These are phyloP conservation scores for Claviceps lovelessii DNA, from an alignment of 2,329 filamentous ascomycete genomes.

Conservation along the genomic window DNA sequence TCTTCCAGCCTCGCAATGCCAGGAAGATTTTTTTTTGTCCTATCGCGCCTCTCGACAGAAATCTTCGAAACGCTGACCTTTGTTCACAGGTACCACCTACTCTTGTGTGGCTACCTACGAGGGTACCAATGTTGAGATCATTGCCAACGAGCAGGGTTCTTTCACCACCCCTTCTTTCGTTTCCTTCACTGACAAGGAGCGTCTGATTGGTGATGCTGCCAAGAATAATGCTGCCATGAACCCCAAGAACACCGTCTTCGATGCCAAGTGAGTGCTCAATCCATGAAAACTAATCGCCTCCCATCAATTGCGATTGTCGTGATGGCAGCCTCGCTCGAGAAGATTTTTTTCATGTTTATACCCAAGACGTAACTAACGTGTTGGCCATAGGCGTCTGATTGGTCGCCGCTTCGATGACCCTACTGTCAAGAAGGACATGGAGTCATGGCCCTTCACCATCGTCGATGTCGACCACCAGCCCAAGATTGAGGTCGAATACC, in stretches of 20 bases:
- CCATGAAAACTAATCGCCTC: neutral
- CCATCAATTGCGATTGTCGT: neutral
- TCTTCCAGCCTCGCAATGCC: neutral
- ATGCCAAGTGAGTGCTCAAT: conserved; percentile 71
- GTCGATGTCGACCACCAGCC: conserved; percentile 78
- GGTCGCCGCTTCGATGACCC: conserved; percentile 90
- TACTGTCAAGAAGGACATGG: conserved; percentile 95
- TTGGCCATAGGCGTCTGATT: conserved; percentile 69
- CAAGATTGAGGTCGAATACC: conserved; percentile 88
- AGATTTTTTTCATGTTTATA: neutral
- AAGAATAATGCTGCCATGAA: conserved; percentile 99
- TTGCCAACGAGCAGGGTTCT: conserved; percentile 99
- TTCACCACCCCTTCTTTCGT: conserved; percentile 99
- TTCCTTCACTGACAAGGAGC: conserved; percentile 96
- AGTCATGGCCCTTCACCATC: conserved; percentile 99
- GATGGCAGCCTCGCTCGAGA: neutral
- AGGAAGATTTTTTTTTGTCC: neutral
- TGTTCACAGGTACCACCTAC: conserved; percentile 78
- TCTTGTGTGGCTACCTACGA: conserved; percentile 99
- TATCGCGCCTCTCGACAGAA: neutral
- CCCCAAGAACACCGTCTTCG: conserved; percentile 94
- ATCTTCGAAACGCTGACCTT: neutral
- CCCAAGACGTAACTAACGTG: neutral
- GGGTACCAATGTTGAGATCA: conserved; percentile 99
- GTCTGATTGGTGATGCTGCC: conserved; percentile 96